Conservation (phyloP, 352 stramenopile genomes). For the Pythium pyrilobum region DNA sequence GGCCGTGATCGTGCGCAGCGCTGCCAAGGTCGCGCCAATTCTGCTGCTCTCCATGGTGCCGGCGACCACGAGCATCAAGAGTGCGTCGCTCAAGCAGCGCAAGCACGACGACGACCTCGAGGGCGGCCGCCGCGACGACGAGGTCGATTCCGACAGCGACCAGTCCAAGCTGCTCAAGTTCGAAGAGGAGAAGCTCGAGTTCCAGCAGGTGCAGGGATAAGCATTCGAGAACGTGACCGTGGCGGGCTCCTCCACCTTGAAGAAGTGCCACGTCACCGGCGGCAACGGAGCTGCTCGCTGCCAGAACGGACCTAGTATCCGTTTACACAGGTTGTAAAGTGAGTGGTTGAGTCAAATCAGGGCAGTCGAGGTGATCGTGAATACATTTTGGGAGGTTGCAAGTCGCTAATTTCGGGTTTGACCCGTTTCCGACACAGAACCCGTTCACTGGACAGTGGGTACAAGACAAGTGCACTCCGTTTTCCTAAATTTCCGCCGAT, state of each 20-base stretch:
- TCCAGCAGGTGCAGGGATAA: no score
- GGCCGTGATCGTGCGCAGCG: conserved; percentile 53
- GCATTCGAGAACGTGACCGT: background rate
- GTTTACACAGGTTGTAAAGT: background rate
- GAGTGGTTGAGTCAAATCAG: conserved; percentile 8
- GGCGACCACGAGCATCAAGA: conserved; percentile 60
- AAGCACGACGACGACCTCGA: conserved; percentile 24
- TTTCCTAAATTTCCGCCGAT: background rate
- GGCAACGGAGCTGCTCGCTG: no score
- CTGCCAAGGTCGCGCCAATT: conserved; percentile 62
- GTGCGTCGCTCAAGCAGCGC: conserved; percentile 31
- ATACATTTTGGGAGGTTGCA: background rate
- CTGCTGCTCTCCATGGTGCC: conserved; percentile 73
- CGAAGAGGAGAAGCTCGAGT: conserved; percentile 28
- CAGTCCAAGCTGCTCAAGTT: conserved; percentile 18
- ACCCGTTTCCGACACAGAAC: conserved; percentile 12
- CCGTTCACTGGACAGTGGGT: background rate
- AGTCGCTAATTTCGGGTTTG: background rate
- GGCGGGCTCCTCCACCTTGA: background rate
- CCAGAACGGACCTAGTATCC: no score
- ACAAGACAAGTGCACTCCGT: no score
- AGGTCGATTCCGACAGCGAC: conserved; percentile 14
- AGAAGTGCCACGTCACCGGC: conserved; percentile 12
- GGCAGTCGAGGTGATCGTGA: background rate
- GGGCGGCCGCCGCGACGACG: conserved; percentile 23